Evolutionary conservation across 768 basidiomycete genomes (phyloP).

Genomic region (Hebeloma cylindrosporum): DNA sequence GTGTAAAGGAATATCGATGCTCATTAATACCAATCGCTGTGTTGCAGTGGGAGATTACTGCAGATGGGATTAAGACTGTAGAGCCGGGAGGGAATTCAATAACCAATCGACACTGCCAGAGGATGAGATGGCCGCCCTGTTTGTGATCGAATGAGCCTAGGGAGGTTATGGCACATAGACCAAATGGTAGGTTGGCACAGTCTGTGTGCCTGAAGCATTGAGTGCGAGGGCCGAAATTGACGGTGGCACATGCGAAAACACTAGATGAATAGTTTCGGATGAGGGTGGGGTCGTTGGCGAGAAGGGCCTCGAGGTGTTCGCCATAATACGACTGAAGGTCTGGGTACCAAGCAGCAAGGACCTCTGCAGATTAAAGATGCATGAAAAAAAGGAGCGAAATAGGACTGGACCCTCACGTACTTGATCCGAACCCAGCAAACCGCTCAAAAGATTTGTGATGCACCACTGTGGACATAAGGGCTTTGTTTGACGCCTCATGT

Average conservation of each 20-base stretch:
- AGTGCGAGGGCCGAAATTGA: constrained; percentile 29
- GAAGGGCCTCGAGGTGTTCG: not conserved
- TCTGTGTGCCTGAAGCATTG: constrained; percentile 25
- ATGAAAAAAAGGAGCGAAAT: not conserved
- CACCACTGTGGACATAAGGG: too few relatives aligned
- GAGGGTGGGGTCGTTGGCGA: not conserved
- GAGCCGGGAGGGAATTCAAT: constrained; percentile 26
- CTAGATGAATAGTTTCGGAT: constrained; percentile 6
- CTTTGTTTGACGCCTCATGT: too few relatives aligned
- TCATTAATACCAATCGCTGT: not conserved
- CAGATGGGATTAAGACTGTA: constrained; percentile 1
- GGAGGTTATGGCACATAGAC: constrained; percentile 28
- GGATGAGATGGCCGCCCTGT: constrained; percentile 24
- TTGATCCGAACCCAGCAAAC: not conserved
- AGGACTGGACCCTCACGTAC: not conserved
- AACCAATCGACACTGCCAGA: constrained; percentile 23
- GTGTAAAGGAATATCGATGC: not conserved
- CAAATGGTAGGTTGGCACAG: constrained; percentile 23
- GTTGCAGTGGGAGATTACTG: not conserved
- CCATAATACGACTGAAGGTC: constrained; percentile 2
- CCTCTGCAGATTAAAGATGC: not conserved
- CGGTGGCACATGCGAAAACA: constrained; percentile 25
- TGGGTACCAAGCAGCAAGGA: constrained; percentile 6
- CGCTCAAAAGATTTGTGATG: too few relatives aligned
- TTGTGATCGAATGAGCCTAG: constrained; percentile 23